Evolutionary conservation across 495 filamentous ascomycete species (phyloP), one percentile per base, ranked within the genome.

Genomic region (Penicillium cosmopolitanum): DNA sequence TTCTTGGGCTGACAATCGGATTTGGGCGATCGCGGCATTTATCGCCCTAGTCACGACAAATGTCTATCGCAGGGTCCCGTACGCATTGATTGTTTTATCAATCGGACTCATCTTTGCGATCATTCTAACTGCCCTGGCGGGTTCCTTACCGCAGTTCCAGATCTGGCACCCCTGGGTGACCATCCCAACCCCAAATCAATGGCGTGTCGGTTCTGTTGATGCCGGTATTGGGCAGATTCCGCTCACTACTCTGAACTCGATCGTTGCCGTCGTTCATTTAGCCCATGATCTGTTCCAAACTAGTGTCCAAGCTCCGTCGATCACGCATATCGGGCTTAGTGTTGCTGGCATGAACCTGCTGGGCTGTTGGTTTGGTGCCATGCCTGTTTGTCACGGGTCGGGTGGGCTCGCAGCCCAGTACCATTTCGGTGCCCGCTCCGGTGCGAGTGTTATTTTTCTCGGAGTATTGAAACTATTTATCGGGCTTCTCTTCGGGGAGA

Each of bases 321-420:
- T 87, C 15, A 92, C 91, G 0, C 77, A 84, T 2, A 79, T 97
- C 18, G 93, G 93, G 0, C 65, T 96, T 51, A 94, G 90, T 46
- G 90, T 98, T 8, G 85, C 86, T 0, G 62, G 73, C 4, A 95
- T 96, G 87, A 97, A 97, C 68, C 74, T 97, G 6, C 61, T 89
- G 5, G 88, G 90, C 7, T 92, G 89, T 72, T 94, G 90, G 89
- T 95, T 96, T 69, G 93, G 92, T 31, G 90, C 87, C 0, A 98
- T 98, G 94, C 94, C 94, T 5, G 89, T 96, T 2, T 98, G 94
- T 65, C 94, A 97, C 67, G 94, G 94, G 18, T 91, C 91, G 12
- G 94, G 94, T 2, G 94, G 94, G 0, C 77, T 97, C 1, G 94
- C 94, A 2, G 94, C 87, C 1, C 93, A 97, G 68, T 89, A 90